Percentiles rank a stretch among this genome's conserved stretches.
These are phyloP conservation scores for Physcomitrium patens DNA, from an alignment of 225 moss, liverwort and hornwort genomes.

Conservation along the genomic window DNA sequence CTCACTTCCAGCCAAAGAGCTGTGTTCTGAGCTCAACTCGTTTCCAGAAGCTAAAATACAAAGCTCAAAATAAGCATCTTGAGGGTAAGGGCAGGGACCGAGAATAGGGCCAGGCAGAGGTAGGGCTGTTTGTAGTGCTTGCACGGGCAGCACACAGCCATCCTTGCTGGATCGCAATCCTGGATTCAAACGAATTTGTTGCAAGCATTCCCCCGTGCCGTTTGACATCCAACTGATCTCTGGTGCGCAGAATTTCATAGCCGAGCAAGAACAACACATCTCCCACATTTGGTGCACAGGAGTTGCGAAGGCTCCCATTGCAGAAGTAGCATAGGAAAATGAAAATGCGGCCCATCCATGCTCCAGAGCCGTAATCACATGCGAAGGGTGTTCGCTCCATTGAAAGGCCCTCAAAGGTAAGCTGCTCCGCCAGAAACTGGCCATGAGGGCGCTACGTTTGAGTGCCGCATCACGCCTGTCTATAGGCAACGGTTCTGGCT, in stretches of 20 bases:
- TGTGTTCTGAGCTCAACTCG: conserved; percentile 47
- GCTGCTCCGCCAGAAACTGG: conserved; percentile 55
- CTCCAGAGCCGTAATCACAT: conserved; percentile 64
- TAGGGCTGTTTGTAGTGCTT: conserved; percentile 59
- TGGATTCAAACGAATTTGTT: conserved; percentile 56
- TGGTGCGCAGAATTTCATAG: conserved; percentile 49
- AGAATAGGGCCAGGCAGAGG: conserved; percentile 62
- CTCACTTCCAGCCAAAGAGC: conserved; percentile 55
- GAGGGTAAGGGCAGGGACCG: conserved; percentile 55
- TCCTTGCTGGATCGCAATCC: conserved; percentile 45
- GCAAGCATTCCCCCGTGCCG: conserved; percentile 38
- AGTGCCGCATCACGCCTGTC: conserved; percentile 54
- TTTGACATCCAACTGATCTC: conserved; percentile 45
- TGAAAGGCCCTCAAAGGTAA: conserved; percentile 50
- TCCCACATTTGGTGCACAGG: conserved; percentile 59
- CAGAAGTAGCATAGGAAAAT: conserved; percentile 52
- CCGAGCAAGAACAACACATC: conserved; percentile 46
- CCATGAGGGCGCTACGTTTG: conserved; percentile 57
- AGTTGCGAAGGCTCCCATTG: conserved; percentile 37
- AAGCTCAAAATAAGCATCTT: conserved; percentile 59
- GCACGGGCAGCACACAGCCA: conserved; percentile 58
- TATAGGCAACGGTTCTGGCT: conserved; percentile 23
- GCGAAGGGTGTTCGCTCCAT: conserved; percentile 64
- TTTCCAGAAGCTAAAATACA: conserved; percentile 43
- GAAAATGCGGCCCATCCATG: conserved; percentile 66